phyloP scores from a whole-genome alignment of 495 filamentous ascomycete genomes.

The Penicillium argentinense region DNA sequence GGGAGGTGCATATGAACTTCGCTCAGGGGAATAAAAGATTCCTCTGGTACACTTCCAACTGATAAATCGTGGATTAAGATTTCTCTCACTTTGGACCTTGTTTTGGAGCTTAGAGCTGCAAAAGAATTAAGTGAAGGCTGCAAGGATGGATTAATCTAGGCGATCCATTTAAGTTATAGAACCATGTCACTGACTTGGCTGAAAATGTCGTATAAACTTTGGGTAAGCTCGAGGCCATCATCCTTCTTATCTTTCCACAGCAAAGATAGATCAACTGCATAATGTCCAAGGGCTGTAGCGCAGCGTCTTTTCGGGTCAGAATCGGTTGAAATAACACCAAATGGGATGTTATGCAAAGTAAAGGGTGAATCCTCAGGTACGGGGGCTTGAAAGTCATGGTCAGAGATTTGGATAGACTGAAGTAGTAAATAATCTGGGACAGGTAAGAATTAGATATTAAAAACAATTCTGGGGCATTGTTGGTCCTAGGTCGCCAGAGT shows the following conservation, averaged over 20 bases:
- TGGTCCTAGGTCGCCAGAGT: too few relatives aligned
- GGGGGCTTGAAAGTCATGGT: too few relatives aligned
- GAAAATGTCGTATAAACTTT: conserved; percentile 2
- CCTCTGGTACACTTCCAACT: too few relatives aligned
- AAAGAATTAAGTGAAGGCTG: background rate
- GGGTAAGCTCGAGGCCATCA: conserved; percentile 45
- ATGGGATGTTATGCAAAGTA: conserved; percentile 77
- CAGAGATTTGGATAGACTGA: too few relatives aligned
- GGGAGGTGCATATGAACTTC: conserved; percentile 67
- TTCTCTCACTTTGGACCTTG: too few relatives aligned
- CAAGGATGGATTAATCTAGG: too few relatives aligned
- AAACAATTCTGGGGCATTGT: too few relatives aligned
- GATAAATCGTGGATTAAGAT: conserved; percentile 42
- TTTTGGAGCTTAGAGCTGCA: background rate
- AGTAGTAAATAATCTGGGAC: too few relatives aligned
- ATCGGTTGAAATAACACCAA: conserved; percentile 70
- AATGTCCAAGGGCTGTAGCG: conserved; percentile 65
- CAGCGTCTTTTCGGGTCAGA: conserved; percentile 50
- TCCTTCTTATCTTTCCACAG: conserved; percentile 45
- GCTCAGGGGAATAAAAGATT: conserved; percentile 46
- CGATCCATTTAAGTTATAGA: too few relatives aligned
- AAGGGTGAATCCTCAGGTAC: too few relatives aligned
- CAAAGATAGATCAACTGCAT: conserved; percentile 67
- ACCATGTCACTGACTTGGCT: too few relatives aligned
- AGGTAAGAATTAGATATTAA: too few relatives aligned